phyloP scores from a whole-genome alignment of 2,329 filamentous ascomycete genomes.

The Phyllosticta citrichinensis region DNA sequence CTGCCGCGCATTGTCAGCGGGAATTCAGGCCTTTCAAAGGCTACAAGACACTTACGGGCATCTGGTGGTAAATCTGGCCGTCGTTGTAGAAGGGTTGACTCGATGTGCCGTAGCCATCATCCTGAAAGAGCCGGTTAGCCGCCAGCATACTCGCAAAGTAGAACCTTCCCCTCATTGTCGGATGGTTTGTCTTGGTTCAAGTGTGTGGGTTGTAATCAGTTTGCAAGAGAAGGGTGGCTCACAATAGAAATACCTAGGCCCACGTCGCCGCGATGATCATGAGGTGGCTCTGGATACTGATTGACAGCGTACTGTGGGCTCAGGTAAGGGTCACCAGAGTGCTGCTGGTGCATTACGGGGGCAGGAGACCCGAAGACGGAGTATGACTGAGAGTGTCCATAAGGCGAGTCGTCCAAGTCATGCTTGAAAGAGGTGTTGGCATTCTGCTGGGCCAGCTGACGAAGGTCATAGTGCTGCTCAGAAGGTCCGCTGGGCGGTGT shows the following conservation, averaged over 20 bases:
- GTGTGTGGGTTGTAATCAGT: background rate
- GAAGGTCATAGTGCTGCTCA: slow-evolving; percentile 28
- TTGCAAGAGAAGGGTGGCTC: background rate
- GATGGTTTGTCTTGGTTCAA: background rate
- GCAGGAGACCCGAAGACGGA: slow-evolving; percentile 22
- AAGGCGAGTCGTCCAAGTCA: slow-evolving; percentile 19
- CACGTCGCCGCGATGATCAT: slow-evolving; percentile 18
- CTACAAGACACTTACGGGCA: slow-evolving; percentile 16
- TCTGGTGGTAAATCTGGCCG: slow-evolving; percentile 16
- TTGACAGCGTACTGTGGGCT: slow-evolving; percentile 17
- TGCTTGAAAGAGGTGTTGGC: slow-evolving; percentile 26
- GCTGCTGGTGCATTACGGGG: slow-evolving; percentile 18
- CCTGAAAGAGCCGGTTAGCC: slow-evolving; percentile 14
- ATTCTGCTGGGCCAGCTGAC: slow-evolving; percentile 35
- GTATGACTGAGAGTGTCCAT: slow-evolving; percentile 1
- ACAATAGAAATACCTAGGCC: slow-evolving; percentile 11
- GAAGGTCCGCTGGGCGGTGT: slow-evolving; percentile 24
- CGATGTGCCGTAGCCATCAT: slow-evolving; percentile 23
- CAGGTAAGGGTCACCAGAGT: slow-evolving; percentile 13
- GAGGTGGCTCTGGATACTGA: slow-evolving; percentile 14
- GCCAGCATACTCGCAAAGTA: background rate
- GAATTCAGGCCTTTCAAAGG: background rate
- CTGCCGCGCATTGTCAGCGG: slow-evolving; percentile 8
- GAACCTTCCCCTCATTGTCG: background rate
- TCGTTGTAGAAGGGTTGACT: slow-evolving; percentile 19